Evolutionary conservation across 441 rosid species (phyloP), one percentile per base, ranked within the genome.

Genomic region (Biscutella auriculata): DNA sequence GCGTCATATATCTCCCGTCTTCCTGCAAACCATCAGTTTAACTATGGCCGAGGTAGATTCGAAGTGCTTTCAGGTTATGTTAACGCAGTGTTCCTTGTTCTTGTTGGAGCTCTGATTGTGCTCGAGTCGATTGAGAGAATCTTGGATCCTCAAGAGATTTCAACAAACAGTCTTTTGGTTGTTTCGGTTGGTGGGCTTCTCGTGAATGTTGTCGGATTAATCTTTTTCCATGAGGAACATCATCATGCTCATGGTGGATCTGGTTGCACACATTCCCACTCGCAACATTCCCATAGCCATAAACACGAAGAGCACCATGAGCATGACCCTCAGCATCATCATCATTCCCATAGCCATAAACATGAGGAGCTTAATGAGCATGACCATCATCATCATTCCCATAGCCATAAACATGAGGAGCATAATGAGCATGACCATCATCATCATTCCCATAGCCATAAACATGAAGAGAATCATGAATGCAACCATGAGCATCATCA

Each of bases 201-300:
- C 11, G 96, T 91, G 54, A 88, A 91, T 79, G 60, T 88, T 50
- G 73, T 88, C 25, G 98, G 98, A 53, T 75, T 88, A 72, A 76
- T 91, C 40, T 91, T 91, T 81, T 91, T 91, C 70, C 98, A 91
- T 21, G 98, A 91, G 65, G 98, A 91, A 72, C 98, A 91, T 79
- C 93, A 91, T 75, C 98, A 85, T 76, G 98, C 96, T 29, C 98
- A 91, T 71, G 98, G 98, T 48, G 96, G 94, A n/a, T 74, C 89
- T 9, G 74, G 74, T 26, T 83, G 88, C 76, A 48, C 84, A 0
- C 84, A 87, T 53, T 82, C 85, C 3, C 81, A 84, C 45, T 76
- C 83, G 3, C 62, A 80, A 16, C 63, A 77, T 5, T 66, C 87
- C 1, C 78, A 77, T 30, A 70, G 77, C 8, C 81, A 76, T 29